Evolutionary conservation across 2,329 filamentous ascomycete genomes (phyloP).

Genomic region (Hymenoscyphus infarciens): DNA sequence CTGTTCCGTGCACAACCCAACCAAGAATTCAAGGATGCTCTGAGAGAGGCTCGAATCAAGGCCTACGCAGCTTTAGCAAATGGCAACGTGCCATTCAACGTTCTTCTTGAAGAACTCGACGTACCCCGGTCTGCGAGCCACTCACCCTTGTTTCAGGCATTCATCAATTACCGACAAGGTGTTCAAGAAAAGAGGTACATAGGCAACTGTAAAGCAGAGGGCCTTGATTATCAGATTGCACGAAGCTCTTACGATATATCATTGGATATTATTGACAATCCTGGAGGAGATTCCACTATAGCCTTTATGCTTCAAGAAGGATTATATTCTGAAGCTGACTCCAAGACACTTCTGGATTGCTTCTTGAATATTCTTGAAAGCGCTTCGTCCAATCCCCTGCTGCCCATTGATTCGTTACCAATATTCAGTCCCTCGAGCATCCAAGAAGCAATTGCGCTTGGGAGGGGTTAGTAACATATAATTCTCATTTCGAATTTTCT

Average conservation of each 20-base stretch:
- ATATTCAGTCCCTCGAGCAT: constrained; percentile 4
- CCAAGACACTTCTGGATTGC: constrained; percentile 27
- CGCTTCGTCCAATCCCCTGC: constrained; percentile 3
- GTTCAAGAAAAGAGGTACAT: constrained; percentile 5
- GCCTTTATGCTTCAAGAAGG: constrained; percentile 13
- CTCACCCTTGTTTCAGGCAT: constrained; percentile 47
- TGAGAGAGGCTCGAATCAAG: constrained; percentile 26
- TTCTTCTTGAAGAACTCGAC: constrained; percentile 43
- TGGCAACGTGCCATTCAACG: constrained; percentile 47
- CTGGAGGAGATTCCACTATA: constrained; percentile 13
- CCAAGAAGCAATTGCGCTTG: constrained; percentile 6
- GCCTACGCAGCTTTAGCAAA: constrained; percentile 40
- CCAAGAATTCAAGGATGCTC: constrained; percentile 26
- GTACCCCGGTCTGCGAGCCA: constrained; percentile 39
- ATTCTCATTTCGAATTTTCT: not conserved
- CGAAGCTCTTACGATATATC: constrained; percentile 17
- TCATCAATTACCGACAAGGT: constrained; percentile 22
- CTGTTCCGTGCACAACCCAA: constrained; percentile 12
- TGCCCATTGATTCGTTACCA: not conserved
- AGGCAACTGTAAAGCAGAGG: constrained; percentile 8
- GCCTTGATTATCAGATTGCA: constrained; percentile 2
- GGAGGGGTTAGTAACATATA: constrained; percentile 7
- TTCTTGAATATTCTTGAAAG: constrained; percentile 24
- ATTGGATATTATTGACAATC: constrained; percentile 20
- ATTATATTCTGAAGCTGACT: constrained; percentile 13